Base-by-base conservation (phyloP, 805 yeast genomes). In the Barnettozyma californica region DNA sequence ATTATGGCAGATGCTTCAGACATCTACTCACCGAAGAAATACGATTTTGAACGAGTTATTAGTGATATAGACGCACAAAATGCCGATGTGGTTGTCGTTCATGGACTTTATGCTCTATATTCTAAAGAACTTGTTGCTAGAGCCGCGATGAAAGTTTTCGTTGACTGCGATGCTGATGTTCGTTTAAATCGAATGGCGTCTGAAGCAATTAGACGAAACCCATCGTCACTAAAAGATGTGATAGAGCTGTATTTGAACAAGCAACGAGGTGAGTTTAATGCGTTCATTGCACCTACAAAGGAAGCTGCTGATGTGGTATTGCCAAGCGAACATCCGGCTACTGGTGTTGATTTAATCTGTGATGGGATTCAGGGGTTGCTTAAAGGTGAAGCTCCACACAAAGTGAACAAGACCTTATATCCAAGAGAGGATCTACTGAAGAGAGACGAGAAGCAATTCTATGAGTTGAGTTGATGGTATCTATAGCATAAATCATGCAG, bases 101-200 rank as follows among this genome's bases (percentile, higher is more conserved):
- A 83, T 55, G 97, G 98, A 2, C 68, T 84, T 18, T 91, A 91
- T 60, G 92, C 96, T 0, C 70, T 91, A 21, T 85, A 80, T 59
- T 83, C 87, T 61, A 67, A 68, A 41, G 69, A 69, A 18, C 64
- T 91, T 10, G 66, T 86, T 33, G 68, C 69, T 10, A 52, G 75
- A 59, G 82, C 91, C 0, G 71, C 79, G 1, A 70, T 90, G 54
- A 84, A 80, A 59, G 79, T 91, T 2, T 91, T 84, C 57, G 73
- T 91, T 14, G 94, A 87, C 55, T 77, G 89, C 52, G 97, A 91
- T 65, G 81, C 92, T 1, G 98, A 91, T 64, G 80, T 85, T 5
- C 68, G 97, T 47, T 68, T 91, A 37, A 82, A 88, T n/a, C 76
- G 95, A 54, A 80, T 94, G 85, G 83, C 87, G 42, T 68, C 50